Evolutionary conservation across 140 eudicot species (phyloP).

Genomic region (Erigeron philadelphicus): DNA sequence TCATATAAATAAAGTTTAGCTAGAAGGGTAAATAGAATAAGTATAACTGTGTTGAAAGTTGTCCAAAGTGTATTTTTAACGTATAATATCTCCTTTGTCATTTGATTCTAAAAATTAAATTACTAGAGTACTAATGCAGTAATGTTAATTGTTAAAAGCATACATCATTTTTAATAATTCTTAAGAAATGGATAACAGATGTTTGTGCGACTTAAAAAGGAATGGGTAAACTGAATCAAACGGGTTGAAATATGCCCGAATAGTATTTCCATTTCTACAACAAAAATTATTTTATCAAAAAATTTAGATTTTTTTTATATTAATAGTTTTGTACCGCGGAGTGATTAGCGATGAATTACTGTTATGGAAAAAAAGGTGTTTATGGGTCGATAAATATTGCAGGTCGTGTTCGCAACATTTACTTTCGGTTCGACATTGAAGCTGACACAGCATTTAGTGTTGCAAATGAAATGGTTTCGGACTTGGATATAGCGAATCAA

Average conservation of each 20-base stretch:
- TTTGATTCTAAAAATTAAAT: neutral
- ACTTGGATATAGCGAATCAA: slow-evolving; percentile 48
- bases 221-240: neutral
- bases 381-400: neutral
- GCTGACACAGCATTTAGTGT: slow-evolving; percentile 55
- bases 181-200: neutral
- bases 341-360: too few relatives aligned
- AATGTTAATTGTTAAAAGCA: neutral
- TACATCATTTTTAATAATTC: neutral
- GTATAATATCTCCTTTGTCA: neutral
- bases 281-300: neutral
- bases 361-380: too few relatives aligned
- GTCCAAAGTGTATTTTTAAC: neutral
- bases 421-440: slow-evolving; percentile 57
- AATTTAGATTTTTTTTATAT: too few relatives aligned
- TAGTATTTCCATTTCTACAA: neutral
- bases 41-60: neutral
- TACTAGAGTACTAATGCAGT: neutral
- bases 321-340: too few relatives aligned
- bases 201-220: neutral
- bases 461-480: slow-evolving; percentile 60
- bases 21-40: neutral
- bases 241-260: neutral
- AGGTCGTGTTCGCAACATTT: slow-evolving; percentile 54
- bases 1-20: neutral